phyloP scores from a whole-genome alignment of 2,329 filamentous ascomycete genomes.

The Trichoderma koningiopsis region DNA sequence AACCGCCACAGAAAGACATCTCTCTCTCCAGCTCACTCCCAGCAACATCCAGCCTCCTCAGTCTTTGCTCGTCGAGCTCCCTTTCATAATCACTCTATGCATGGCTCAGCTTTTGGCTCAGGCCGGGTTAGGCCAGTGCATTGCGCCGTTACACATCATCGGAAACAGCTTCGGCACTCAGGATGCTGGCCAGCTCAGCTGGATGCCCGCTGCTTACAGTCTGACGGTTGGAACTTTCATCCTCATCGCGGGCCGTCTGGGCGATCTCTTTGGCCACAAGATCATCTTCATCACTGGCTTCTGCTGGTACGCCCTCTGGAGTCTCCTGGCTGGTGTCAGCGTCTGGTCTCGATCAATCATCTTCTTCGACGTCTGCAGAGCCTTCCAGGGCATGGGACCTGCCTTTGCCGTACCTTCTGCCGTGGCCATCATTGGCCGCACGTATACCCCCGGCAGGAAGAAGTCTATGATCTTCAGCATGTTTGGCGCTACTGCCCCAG shows the following conservation, averaged over 20 bases:
- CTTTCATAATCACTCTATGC: constrained; percentile 28
- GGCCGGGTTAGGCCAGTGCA: constrained; percentile 29
- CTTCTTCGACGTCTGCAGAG: constrained; percentile 50
- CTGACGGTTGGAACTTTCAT: constrained; percentile 57
- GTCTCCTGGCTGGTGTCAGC: constrained; percentile 44
- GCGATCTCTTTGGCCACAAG: constrained; percentile 56
- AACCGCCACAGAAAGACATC: not conserved
- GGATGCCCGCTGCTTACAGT: constrained; percentile 57
- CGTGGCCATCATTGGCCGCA: constrained; percentile 56
- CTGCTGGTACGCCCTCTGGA: constrained; percentile 53
- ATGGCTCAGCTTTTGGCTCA: constrained; percentile 32
- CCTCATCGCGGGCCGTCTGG: constrained; percentile 54
- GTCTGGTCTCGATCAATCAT: constrained; percentile 39
- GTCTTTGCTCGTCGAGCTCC: constrained; percentile 5
- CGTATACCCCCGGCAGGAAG: constrained; percentile 46
- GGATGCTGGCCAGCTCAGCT: constrained; percentile 48
- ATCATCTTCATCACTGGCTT: constrained; percentile 53
- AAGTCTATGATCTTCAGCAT: constrained; percentile 41
- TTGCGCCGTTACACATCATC: constrained; percentile 44
- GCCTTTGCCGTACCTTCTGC: constrained; percentile 59
- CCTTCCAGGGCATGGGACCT: constrained; percentile 56
- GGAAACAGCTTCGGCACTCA: constrained; percentile 44
- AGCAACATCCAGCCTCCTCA: constrained; percentile 13
- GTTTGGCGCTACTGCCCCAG: constrained; percentile 40
- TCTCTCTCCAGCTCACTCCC: constrained; percentile 13